Evolutionary conservation across 331 rosid species (phyloP).

Genomic region (Pyracantha coccinea): DNA sequence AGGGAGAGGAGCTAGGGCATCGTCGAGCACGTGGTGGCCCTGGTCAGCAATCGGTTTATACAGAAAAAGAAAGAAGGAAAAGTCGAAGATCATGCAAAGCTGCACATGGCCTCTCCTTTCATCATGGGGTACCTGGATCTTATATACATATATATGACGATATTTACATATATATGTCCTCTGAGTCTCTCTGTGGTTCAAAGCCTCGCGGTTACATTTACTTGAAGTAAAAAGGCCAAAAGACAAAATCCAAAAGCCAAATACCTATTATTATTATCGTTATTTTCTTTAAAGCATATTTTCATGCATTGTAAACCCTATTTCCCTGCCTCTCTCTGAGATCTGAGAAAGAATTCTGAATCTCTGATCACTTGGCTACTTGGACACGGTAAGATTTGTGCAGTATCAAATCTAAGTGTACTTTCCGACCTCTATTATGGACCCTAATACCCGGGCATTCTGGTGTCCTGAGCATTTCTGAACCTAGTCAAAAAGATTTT

Average conservation of each 20-base stretch:
- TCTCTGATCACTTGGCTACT: not conserved
- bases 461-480: not conserved
- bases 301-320: not conserved
- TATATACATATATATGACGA: not conserved
- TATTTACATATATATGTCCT: not conserved
- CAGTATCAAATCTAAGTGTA: not conserved
- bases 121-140: not conserved
- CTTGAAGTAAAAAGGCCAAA: not conserved
- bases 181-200: not conserved
- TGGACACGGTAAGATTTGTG: not conserved
- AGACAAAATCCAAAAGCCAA: not conserved
- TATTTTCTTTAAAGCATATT: not conserved
- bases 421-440: not conserved
- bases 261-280: not conserved
- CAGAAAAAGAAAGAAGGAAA: not conserved
- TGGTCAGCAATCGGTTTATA: not conserved
- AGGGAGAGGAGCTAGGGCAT: not conserved
- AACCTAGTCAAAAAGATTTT: not conserved
- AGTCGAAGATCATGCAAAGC: constrained; percentile 3
- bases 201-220: not conserved
- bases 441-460: not conserved
- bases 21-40: constrained; percentile 1
- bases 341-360: not conserved
- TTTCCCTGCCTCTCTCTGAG: not conserved
- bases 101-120: not conserved